A percentile compares a stretch with the other conserved stretches of the same genome.
phyloP scores from a whole-genome alignment of 495 filamentous ascomycete species.

The Trypethelium eluteriae region DNA sequence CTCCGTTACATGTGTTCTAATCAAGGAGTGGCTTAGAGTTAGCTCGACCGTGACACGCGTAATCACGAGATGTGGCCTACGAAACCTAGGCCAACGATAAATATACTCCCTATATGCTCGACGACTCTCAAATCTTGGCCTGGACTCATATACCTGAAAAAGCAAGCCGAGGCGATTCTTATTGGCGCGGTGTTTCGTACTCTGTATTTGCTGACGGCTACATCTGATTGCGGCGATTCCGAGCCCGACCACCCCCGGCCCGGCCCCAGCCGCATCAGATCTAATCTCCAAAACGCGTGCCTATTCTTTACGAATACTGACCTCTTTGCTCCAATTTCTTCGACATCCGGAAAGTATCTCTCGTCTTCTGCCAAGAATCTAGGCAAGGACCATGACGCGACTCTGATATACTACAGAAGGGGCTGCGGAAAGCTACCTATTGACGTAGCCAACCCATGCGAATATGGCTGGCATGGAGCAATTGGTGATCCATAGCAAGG shows the following conservation, averaged over 20 bases:
- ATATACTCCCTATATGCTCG: too few species aligned
- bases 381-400: not conserved
- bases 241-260: not conserved
- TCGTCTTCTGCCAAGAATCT: not conserved
- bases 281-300: not conserved
- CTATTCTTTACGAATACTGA: not conserved
- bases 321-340: not conserved
- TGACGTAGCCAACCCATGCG: not conserved
- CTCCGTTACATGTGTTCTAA: too few species aligned
- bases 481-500: slow-evolving; percentile 95
- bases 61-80: not conserved
- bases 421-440: not conserved
- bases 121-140: not conserved
- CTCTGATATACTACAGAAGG: not conserved
- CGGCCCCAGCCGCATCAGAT: not conserved
- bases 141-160: not conserved
- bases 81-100: not conserved
- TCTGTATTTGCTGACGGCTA: not conserved
- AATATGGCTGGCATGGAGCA: slow-evolving; percentile 91
- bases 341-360: not conserved
- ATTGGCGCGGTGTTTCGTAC: not conserved
- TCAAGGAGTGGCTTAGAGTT: too few species aligned
- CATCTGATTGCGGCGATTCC: not conserved
- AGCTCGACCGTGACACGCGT: too few species aligned
- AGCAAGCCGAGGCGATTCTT: not conserved